phyloP scores from a whole-genome alignment of 495 filamentous ascomycete genomes.

The Penicillium diatomitis region DNA sequence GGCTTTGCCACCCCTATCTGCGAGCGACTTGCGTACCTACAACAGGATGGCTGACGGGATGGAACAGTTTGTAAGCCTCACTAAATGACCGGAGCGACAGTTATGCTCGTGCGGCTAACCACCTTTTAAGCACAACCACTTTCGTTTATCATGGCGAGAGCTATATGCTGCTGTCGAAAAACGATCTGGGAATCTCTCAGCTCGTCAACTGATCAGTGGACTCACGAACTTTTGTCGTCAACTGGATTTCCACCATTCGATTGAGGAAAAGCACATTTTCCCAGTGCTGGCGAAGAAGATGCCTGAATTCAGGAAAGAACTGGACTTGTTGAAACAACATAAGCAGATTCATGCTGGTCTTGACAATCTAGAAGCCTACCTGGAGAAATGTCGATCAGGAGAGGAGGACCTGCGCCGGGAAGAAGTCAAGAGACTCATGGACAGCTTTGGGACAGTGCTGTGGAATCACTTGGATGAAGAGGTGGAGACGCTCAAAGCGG shows the following conservation, averaged over 20 bases:
- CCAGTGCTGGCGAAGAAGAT: conserved; percentile 68
- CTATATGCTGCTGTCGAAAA: conserved; percentile 43
- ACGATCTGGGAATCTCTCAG: conserved; percentile 48
- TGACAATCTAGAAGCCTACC: conserved; percentile 61
- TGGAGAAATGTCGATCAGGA: conserved; percentile 52
- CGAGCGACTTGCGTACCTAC: conserved; percentile 52
- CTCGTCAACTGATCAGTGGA: conserved; percentile 53
- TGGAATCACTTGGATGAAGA: conserved; percentile 69
- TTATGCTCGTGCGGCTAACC: background rate
- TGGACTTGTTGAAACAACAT: conserved; percentile 70
- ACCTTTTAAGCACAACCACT: conserved; percentile 57
- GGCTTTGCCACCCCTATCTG: conserved; percentile 34
- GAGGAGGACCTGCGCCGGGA: conserved; percentile 59
- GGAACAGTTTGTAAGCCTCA: conserved; percentile 55
- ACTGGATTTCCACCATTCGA: conserved; percentile 68
- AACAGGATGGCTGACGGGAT: conserved; percentile 71
- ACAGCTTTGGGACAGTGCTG: conserved; percentile 54
- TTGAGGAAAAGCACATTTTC: conserved; percentile 80
- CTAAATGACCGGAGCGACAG: background rate
- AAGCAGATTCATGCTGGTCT: conserved; percentile 71
- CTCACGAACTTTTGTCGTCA: conserved; percentile 58
- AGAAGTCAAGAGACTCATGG: conserved; percentile 63
- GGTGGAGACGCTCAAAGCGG: conserved; percentile 58
- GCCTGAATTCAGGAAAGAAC: conserved; percentile 64
- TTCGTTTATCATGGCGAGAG: conserved; percentile 62